Evolutionary conservation across 2,329 filamentous ascomycete genomes (phyloP).

Genomic region (Biscogniauxia sp.): DNA sequence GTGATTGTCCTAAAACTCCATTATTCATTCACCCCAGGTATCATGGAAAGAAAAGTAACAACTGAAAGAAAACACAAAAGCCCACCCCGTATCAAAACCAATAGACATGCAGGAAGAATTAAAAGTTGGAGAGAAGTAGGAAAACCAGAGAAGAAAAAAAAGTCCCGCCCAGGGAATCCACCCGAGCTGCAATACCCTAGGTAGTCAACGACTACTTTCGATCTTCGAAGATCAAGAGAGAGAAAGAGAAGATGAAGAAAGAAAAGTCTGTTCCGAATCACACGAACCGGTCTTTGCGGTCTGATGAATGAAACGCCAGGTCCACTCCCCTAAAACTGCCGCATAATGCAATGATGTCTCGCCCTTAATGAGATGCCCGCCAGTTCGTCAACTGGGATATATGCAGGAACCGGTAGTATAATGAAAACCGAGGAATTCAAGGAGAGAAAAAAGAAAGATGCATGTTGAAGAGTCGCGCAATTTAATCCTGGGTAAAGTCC

Average conservation of each 20-base stretch:
- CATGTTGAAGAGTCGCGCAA: conserved; percentile 6
- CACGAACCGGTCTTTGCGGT: conserved; percentile 12
- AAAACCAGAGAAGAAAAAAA: neutral
- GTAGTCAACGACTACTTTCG: neutral
- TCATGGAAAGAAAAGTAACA: conserved; percentile 14
- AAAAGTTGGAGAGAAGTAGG: neutral
- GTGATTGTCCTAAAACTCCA: conserved; percentile 1
- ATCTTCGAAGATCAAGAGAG: conserved; percentile 12
- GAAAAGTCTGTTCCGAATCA: conserved; percentile 5
- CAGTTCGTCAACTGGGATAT: conserved; percentile 7
- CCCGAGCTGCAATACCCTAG: neutral
- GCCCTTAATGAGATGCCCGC: conserved; percentile 16
- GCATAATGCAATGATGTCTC: conserved; percentile 19
- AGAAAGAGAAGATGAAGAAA: conserved; percentile 20
- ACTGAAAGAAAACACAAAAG: no score
- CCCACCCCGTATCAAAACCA: no score
- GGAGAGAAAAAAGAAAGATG: conserved; percentile 10
- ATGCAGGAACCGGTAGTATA: neutral
- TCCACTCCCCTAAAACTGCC: conserved; percentile 16
- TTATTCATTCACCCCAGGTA: conserved; percentile 16
- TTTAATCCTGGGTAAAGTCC: conserved; percentile 57
- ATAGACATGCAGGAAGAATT: no score
- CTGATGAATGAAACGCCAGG: conserved; percentile 12
- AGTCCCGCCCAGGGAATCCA: neutral
- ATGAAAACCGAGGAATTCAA: conserved; percentile 12